phyloP scores from a whole-genome alignment of 2,329 filamentous ascomycete species.

The Sporothrix variecibatus region DNA sequence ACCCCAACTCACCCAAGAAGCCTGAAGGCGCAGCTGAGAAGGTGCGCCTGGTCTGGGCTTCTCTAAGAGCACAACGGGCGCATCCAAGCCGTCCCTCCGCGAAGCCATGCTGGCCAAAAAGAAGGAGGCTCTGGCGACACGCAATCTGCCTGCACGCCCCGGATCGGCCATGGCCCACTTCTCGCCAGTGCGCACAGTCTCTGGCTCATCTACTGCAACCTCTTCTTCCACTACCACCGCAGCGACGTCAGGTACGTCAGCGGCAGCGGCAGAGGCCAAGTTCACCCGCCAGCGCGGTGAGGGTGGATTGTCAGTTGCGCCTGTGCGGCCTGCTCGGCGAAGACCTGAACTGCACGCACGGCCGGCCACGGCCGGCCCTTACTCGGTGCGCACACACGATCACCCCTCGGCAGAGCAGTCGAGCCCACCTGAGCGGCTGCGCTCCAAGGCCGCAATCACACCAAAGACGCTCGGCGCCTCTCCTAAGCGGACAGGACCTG shows the following conservation, averaged over 20 bases:
- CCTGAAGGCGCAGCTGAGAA: constrained; percentile 39
- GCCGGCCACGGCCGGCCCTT: constrained; percentile 66
- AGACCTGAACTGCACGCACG: constrained; percentile 60
- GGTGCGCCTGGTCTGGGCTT: constrained; percentile 59
- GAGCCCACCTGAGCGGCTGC: constrained; percentile 50
- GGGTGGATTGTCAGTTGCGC: constrained; percentile 61
- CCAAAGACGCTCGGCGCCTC: constrained; percentile 55
- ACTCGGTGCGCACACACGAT: constrained; percentile 61
- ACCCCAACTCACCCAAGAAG: constrained; percentile 69
- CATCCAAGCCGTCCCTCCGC: constrained; percentile 67
- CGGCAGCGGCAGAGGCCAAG: not conserved
- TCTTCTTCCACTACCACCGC: constrained; percentile 35
- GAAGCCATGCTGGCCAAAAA: constrained; percentile 86
- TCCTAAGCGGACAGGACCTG: constrained; percentile 53
- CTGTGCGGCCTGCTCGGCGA: constrained; percentile 61
- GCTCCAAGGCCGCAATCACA: constrained; percentile 48
- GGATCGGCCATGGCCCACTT: constrained; percentile 66
- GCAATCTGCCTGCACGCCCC: constrained; percentile 57
- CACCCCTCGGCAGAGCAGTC: constrained; percentile 43
- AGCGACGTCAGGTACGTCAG: not conserved
- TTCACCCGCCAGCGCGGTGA: constrained; percentile 45
- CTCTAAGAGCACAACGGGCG: constrained; percentile 62
- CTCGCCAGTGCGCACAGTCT: constrained; percentile 52
- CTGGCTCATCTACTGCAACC: constrained; percentile 40
- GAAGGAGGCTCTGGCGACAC: constrained; percentile 58